Evolutionary conservation across 73 alveolate species (phyloP).

Genomic region (Strombidium stylifer): DNA sequence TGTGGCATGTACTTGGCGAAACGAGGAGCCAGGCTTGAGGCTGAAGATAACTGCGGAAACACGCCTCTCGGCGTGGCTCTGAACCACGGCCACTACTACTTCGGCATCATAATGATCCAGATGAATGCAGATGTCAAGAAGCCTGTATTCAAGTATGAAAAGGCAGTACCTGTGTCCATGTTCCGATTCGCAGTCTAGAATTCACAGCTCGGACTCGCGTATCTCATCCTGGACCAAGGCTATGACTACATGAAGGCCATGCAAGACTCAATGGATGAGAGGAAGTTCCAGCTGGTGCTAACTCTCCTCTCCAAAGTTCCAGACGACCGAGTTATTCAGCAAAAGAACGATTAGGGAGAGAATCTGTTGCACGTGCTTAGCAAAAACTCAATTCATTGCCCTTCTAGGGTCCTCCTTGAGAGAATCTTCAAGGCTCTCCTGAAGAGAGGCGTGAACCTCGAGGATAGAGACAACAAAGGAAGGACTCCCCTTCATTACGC

Average conservation of each 20-base stretch:
- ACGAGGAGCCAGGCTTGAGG: conserved; percentile 22
- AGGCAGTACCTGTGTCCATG: too few relatives aligned
- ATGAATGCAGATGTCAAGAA: conserved; percentile 31
- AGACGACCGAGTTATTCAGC: conserved; percentile 42
- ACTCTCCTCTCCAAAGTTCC: conserved; percentile 61
- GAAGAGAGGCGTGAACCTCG: conserved; percentile 58
- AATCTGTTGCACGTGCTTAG: conserved; percentile 70
- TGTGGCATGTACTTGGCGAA: conserved; percentile 50
- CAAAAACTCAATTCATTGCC: conserved; percentile 40
- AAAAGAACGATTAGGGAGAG: conserved; percentile 45
- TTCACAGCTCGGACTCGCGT: conserved; percentile 72
- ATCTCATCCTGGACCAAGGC: conserved; percentile 59
- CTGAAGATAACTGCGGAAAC: conserved; percentile 45
- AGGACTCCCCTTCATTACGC: conserved; percentile 77
- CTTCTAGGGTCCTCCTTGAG: background rate
- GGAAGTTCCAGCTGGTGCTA: conserved; percentile 54
- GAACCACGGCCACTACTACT: conserved; percentile 27
- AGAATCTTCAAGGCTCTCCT: conserved; percentile 41
- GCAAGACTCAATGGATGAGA: conserved; percentile 75
- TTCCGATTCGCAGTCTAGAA: conserved; percentile 61
- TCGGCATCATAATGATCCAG: conserved; percentile 45
- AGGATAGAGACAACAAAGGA: conserved; percentile 48
- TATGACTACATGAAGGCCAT: conserved; percentile 65
- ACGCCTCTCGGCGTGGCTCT: conserved; percentile 58
- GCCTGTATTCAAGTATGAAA: conserved; percentile 32